Conservation (phyloP, 2,329 filamentous ascomycete species). For the Talaromyces marneffei region DNA sequence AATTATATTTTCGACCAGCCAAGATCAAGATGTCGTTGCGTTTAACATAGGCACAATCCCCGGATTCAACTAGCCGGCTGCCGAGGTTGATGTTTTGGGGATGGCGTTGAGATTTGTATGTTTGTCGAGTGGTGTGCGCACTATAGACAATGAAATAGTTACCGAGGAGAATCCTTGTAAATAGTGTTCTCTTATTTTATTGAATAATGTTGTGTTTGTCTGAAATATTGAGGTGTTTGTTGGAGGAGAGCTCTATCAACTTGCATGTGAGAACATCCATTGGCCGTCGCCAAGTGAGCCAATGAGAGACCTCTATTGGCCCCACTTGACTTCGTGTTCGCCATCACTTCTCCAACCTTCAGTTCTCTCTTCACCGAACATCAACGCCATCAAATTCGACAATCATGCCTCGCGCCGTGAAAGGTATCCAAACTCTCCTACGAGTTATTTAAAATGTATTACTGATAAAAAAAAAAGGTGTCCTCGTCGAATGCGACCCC, state of each 20-base stretch:
- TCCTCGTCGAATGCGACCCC: constrained; percentile 45
- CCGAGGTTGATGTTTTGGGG: neutral
- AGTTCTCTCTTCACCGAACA: neutral
- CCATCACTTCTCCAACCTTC: neutral
- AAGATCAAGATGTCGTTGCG: neutral
- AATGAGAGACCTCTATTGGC: neutral
- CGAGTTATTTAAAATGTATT: neutral
- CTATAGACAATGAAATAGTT: neutral
- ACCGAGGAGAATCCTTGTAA: neutral
- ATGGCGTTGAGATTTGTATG: neutral
- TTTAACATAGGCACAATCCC: neutral
- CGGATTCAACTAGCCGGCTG: neutral
- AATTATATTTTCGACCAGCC: neutral
- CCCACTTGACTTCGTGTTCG: neutral
- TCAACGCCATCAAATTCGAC: neutral
- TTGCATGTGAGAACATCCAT: neutral
- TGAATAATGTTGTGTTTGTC: neutral
- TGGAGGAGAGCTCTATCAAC: neutral
- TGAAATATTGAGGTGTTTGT: neutral
- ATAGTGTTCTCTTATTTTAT: neutral
- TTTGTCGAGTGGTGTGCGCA: neutral
- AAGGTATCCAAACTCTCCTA: constrained; percentile 24
- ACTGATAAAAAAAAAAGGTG: constrained; percentile 25
- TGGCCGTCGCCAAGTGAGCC: neutral
- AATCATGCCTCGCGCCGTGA: constrained; percentile 38